phyloP scores from a whole-genome alignment of 2,329 filamentous ascomycete species.

The Cladosporium sp. region DNA sequence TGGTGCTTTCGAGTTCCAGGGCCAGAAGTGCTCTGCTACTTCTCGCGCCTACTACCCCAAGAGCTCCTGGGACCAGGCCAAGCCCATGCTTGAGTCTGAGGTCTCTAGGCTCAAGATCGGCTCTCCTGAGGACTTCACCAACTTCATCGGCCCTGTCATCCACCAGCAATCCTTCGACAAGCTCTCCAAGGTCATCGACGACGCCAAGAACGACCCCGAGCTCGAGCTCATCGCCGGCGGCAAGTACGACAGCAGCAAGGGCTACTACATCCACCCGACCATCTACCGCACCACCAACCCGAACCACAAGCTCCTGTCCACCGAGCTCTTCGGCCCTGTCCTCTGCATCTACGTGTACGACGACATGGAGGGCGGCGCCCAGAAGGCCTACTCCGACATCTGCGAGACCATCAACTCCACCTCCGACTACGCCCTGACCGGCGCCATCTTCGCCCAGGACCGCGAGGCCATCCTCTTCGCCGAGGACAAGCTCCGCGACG shows the following conservation, averaged over 20 bases:
- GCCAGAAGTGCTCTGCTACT: slow-evolving; percentile 84
- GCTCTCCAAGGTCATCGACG: slow-evolving; percentile 68
- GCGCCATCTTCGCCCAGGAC: slow-evolving; percentile 68
- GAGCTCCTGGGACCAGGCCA: slow-evolving; percentile 69
- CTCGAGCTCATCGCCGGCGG: slow-evolving; percentile 71
- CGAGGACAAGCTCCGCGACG: slow-evolving; percentile 65
- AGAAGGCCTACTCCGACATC: slow-evolving; percentile 49
- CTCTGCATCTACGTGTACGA: slow-evolving; percentile 72
- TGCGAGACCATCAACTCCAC: slow-evolving; percentile 57
- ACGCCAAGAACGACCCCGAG: slow-evolving; percentile 66
- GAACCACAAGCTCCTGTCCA: slow-evolving; percentile 66
- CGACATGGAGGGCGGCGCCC: slow-evolving; percentile 43
- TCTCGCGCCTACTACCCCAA: slow-evolving; percentile 73
- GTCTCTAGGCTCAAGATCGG: slow-evolving; percentile 66
- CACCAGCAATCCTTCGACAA: slow-evolving; percentile 77
- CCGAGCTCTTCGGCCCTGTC: slow-evolving; percentile 78
- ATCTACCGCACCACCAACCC: slow-evolving; percentile 72
- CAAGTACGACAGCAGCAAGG: slow-evolving; percentile 69
- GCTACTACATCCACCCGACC: slow-evolving; percentile 79
- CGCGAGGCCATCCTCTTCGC: slow-evolving; percentile 61
- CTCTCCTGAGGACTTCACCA: slow-evolving; percentile 62
- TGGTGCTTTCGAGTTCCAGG: slow-evolving; percentile 83
- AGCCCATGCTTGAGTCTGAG: slow-evolving; percentile 60
- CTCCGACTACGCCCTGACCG: slow-evolving; percentile 72
- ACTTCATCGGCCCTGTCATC: slow-evolving; percentile 84